Evolutionary conservation across 305 asterid species (phyloP), one percentile per base, ranked within the genome.

Genomic region (Fraxinus latifolia): DNA sequence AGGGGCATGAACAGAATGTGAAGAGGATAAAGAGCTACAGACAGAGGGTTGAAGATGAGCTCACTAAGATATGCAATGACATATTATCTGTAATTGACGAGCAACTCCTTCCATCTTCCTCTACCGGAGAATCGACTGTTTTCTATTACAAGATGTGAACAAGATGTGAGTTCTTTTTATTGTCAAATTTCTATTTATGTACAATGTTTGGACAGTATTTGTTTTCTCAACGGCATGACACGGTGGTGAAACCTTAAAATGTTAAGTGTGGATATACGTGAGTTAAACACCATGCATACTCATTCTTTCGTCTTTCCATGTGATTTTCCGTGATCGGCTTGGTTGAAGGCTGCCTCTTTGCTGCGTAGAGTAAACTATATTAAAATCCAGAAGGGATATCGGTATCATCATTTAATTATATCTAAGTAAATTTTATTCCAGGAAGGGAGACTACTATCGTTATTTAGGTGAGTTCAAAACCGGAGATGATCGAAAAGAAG

Each of bases 381-480:
- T 42, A 42, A 0, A 42, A 42, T 53, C 23, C 62, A 14, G 8
- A 53, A 14, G 62, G 21, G 17, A 53, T 1, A 53, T n/a, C 21
- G 0, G 8, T 15, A 50, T 50, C 17, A 50, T 14, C 21, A 25
- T 50, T 12, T 23, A 15, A 32, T 36, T 15, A 3, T 37, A 65
- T 80, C 50, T 77, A 53, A 14, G 17, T 15, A 62, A 62, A 1
- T 55, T 29, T 37, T 6, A 27, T 36, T 68, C n/a, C 82, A 92
- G 97, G 97, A 93, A 91, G 87, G 97, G 97, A 83, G 97, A 92
- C 62, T 93, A 93, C 60, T 92, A 85, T 81, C 93, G 97, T 72
- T 93, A 93, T 67, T 85, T 93, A 62, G 95, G 92, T 55, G 97
- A 93, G 87, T 93, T 92, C 81, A 92, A 91, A 87, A 23, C 85